phyloP scores from a whole-genome alignment of 352 stramenopile genomes.

The Albugo laibachii region DNA sequence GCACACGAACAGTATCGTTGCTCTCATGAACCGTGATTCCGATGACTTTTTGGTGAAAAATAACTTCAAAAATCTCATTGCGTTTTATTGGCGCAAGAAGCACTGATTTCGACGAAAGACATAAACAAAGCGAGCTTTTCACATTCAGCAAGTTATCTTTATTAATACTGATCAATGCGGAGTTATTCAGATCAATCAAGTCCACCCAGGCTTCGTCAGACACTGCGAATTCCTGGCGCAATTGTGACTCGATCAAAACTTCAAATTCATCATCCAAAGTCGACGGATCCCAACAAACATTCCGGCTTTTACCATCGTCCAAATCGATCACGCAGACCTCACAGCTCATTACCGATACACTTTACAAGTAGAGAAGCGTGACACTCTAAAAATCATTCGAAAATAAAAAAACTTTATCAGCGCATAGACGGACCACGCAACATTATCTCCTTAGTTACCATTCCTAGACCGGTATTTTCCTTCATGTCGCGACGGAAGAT shows the following conservation, averaged over 20 bases:
- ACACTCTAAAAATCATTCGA: too few relatives aligned
- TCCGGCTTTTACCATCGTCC: constrained; percentile 47
- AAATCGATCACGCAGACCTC: constrained; percentile 52
- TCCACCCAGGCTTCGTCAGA: constrained; percentile 75
- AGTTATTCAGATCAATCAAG: constrained; percentile 66
- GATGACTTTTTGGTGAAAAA: constrained; percentile 43
- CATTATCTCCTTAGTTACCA: too few relatives aligned
- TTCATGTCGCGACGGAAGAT: too few relatives aligned
- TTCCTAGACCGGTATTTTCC: too few relatives aligned
- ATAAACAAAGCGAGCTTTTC: constrained; percentile 40
- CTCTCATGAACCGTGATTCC: constrained; percentile 73
- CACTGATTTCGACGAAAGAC: constrained; percentile 66
- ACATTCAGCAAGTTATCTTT: constrained; percentile 43
- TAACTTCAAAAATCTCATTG: constrained; percentile 56
- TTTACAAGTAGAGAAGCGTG: too few relatives aligned
- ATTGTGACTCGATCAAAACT: constrained; percentile 48
- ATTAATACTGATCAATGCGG: constrained; percentile 61
- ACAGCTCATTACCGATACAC: too few relatives aligned
- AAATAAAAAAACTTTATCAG: too few relatives aligned
- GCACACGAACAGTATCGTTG: constrained; percentile 69
- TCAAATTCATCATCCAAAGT: constrained; percentile 71
- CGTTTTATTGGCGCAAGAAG: constrained; percentile 61
- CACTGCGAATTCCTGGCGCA: constrained; percentile 51
- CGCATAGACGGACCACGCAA: too few relatives aligned
- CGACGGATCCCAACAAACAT: constrained; percentile 57